Conservation (phyloP, 2,329 filamentous ascomycete genomes). For the Echinosphaeria canescens region DNA sequence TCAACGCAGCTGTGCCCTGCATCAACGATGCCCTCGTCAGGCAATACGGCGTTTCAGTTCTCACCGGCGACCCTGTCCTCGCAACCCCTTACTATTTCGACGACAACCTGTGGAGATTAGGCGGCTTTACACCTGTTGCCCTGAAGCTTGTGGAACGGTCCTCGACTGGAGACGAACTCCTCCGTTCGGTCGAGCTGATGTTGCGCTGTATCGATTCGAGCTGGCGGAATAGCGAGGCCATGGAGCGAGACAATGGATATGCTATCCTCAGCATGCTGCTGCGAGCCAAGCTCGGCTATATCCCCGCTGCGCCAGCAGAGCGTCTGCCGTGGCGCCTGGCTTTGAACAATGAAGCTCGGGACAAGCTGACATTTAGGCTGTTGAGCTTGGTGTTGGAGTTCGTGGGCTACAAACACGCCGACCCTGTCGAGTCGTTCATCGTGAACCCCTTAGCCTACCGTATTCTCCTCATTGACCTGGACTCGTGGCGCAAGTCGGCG, state of each 20-base stretch:
- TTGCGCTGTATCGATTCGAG: conserved; percentile 74
- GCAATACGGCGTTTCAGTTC: conserved; percentile 57
- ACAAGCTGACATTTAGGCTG: conserved; percentile 36
- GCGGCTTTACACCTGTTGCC: conserved; percentile 73
- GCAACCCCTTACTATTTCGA: conserved; percentile 69
- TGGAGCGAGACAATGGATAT: conserved; percentile 92
- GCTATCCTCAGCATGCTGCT: conserved; percentile 68
- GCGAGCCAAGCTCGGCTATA: conserved; percentile 55
- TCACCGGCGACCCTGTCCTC: conserved; percentile 69
- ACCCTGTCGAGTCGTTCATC: conserved; percentile 74
- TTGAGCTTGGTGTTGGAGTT: conserved; percentile 65
- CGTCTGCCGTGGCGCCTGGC: conserved; percentile 16
- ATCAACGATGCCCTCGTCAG: conserved; percentile 78
- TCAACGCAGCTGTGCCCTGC: conserved; percentile 74
- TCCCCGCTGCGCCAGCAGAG: no score
- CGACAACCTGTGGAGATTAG: conserved; percentile 78
- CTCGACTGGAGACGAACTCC: conserved; percentile 42
- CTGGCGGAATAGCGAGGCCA: conserved; percentile 96
- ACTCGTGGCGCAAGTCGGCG: conserved; percentile 74
- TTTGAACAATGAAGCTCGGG: conserved; percentile 28
- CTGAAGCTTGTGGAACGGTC: conserved; percentile 71
- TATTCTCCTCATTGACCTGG: conserved; percentile 76
- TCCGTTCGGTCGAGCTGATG: conserved; percentile 62
- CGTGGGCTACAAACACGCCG: conserved; percentile 66
- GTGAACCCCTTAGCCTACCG: conserved; percentile 91